Evolutionary conservation across 106 monocot genomes (phyloP).

Genomic region (Allium sativum): DNA sequence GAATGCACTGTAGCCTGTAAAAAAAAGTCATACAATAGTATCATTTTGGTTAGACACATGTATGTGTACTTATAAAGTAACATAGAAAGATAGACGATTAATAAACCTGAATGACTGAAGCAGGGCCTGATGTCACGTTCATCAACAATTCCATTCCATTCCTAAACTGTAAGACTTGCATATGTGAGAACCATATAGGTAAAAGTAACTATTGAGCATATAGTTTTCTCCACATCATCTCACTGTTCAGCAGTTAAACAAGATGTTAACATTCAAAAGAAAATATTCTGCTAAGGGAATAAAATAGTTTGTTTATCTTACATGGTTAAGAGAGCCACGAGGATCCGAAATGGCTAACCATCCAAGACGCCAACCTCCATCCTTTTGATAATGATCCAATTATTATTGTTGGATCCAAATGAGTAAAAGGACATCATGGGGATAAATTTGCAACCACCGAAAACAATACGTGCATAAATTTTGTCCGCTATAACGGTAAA

Average conservation of each 20-base stretch:
- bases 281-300: no score
- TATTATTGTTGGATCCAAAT: constrained; percentile 54
- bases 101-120: constrained; percentile 69
- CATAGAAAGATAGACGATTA: background rate
- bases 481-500: constrained; percentile 77
- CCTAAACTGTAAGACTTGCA: constrained; percentile 35
- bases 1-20: constrained; percentile 65
- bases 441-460: constrained; percentile 46
- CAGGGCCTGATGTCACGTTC: constrained; percentile 71
- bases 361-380: constrained; percentile 94
- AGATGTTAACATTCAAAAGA: no score
- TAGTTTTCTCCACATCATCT: no score
- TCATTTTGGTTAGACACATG: no score
- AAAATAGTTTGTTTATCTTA: constrained; percentile 4
- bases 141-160: constrained; percentile 62
- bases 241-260: no score
- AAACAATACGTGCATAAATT: constrained; percentile 76
- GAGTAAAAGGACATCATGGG: constrained; percentile 58
- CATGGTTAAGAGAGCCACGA: constrained; percentile 40
- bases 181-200: background rate
- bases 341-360: constrained; percentile 71
- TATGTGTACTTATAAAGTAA: background rate
- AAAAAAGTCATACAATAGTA: background rate
- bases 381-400: constrained; percentile 77
- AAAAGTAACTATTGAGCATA: no score